phyloP scores from a whole-genome alignment of 345 rosid genomes.

The Citrus unshiu region DNA sequence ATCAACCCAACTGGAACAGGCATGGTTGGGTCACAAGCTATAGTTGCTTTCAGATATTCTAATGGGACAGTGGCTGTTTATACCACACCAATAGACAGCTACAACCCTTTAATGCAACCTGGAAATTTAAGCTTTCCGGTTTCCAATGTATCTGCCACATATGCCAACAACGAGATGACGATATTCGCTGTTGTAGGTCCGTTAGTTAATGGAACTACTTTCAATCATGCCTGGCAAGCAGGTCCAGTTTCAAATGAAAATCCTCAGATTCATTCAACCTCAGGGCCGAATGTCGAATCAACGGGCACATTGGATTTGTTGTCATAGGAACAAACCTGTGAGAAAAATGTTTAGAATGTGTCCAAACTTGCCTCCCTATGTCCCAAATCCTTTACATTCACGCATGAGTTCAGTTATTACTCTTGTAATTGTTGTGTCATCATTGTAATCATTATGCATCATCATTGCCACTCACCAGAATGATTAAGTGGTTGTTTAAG shows the following conservation, averaged over 20 bases:
- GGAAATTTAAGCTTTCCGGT: constrained; percentile 33
- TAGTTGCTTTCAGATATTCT: constrained; percentile 36
- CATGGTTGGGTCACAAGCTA: constrained; percentile 56
- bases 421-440: neutral
- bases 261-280: constrained; percentile 28
- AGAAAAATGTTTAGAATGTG: neutral
- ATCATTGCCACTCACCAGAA: no score
- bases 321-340: neutral
- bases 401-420: neutral
- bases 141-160: constrained; percentile 28
- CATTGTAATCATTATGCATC: neutral
- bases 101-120: constrained; percentile 29
- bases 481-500: neutral
- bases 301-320: constrained; percentile 26
- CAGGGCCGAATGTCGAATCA: constrained; percentile 26
- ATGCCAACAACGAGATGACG: constrained; percentile 25
- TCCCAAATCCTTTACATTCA: neutral
- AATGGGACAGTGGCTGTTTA: constrained; percentile 32
- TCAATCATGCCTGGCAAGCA: constrained; percentile 52
- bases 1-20: constrained; percentile 33
- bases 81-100: constrained; percentile 25
- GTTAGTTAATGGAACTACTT: constrained; percentile 17
- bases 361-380: neutral
- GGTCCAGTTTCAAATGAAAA: constrained; percentile 29
- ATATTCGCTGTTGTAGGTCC: constrained; percentile 45